Conservation (phyloP, 257 asterid species). For the Coffea canephora region DNA sequence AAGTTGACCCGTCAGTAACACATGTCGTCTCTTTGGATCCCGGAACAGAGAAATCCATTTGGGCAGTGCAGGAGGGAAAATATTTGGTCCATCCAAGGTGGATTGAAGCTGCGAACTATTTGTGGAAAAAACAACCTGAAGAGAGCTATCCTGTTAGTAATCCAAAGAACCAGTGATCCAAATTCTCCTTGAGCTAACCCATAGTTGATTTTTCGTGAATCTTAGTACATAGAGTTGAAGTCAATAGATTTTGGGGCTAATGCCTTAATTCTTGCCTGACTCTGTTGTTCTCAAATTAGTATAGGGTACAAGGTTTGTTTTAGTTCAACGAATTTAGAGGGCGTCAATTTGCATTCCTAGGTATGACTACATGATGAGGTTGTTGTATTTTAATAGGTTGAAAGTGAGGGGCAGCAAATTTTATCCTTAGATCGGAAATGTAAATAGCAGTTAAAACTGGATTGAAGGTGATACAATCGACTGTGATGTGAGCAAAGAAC, state of each 20-base stretch:
- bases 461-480: not conserved
- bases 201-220: not conserved
- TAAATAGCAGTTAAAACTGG: not conserved
- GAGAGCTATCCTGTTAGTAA: constrained; percentile 39
- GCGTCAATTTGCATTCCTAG: not conserved
- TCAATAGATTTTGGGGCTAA: not conserved
- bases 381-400: not conserved
- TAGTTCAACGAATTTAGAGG: not conserved
- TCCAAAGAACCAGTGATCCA: not conserved
- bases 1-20: constrained; percentile 51
- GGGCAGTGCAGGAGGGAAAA: constrained; percentile 54
- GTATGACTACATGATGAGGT: not conserved
- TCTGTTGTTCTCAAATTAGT: not conserved
- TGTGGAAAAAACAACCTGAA: constrained; percentile 75
- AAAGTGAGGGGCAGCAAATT: not conserved
- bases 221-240: not conserved
- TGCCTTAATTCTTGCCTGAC: not conserved
- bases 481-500: not conserved
- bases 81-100: constrained; percentile 65
- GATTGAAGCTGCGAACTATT: constrained; percentile 72
- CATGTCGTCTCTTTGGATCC: constrained; percentile 66
- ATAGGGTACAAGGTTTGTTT: not conserved
- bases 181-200: not conserved
- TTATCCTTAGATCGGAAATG: not conserved
- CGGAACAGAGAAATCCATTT: constrained; percentile 64